These are phyloP conservation scores for Thalassiosira hispida DNA, from an alignment of 352 stramenopile species.

Conservation along the genomic window DNA sequence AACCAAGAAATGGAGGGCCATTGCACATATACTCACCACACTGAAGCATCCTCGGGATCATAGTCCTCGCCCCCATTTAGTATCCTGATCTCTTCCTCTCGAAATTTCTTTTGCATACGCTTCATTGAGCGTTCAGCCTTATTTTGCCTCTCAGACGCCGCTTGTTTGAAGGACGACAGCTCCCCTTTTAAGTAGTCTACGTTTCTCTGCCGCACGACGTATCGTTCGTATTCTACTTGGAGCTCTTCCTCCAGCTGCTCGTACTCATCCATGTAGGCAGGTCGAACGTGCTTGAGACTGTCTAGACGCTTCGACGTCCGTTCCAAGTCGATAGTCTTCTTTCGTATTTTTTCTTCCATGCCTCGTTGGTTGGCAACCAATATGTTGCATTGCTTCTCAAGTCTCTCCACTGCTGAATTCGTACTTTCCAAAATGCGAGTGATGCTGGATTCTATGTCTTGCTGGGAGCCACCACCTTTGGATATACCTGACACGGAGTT, in stretches of 20 bases:
- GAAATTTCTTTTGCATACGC: constrained; percentile 92
- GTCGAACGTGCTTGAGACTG: constrained; percentile 86
- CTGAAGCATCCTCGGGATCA: constrained; percentile 56
- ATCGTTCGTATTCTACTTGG: constrained; percentile 92
- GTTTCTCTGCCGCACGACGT: constrained; percentile 90
- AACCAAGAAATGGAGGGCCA: background rate
- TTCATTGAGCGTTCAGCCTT: constrained; percentile 84
- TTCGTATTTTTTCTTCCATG: constrained; percentile 53
- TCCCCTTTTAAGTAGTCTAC: constrained; percentile 96
- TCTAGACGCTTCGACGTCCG: constrained; percentile 93
- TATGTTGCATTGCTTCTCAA: constrained; percentile 68
- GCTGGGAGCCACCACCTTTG: constrained; percentile 87
- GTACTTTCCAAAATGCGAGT: constrained; percentile 84
- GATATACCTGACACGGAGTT: constrained; percentile 89
- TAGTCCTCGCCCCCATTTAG: constrained; percentile 87
- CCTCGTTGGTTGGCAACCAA: constrained; percentile 58
- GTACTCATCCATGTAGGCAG: constrained; percentile 97
- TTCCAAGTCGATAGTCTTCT: constrained; percentile 91
- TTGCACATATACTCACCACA: constrained; percentile 2
- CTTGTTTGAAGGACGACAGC: constrained; percentile 86
- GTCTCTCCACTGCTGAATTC: constrained; percentile 90
- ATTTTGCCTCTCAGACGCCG: constrained; percentile 19
- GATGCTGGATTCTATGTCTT: constrained; percentile 89
- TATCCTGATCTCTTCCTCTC: constrained; percentile 90
- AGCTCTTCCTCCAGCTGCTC: constrained; percentile 96